phyloP scores from a whole-genome alignment of 441 rosid species.

The Macaranga tanarius region DNA sequence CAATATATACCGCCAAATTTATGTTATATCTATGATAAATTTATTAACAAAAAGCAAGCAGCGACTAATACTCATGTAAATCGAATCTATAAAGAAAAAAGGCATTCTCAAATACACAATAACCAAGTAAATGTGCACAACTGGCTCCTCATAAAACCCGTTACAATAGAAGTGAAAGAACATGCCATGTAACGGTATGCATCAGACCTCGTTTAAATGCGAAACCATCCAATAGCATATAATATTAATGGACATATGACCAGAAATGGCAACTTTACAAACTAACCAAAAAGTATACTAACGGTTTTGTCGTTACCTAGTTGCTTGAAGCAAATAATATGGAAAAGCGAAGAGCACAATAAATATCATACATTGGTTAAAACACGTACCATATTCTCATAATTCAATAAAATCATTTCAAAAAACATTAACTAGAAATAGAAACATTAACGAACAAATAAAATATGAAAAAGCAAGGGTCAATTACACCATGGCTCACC shows the following conservation, averaged over 20 bases:
- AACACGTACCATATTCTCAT: not conserved
- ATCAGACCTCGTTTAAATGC: not conserved
- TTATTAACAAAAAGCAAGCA: not conserved
- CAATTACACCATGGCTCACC: conserved; percentile 40
- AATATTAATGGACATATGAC: not conserved
- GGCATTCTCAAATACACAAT: not conserved
- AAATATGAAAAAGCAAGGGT: conserved; percentile 9
- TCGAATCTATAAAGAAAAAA: not conserved
- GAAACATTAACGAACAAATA: not conserved
- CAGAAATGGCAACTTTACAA: not conserved
- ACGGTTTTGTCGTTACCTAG: not conserved
- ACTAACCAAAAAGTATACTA: not conserved
- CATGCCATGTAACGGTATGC: not conserved
- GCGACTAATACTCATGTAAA: not conserved
- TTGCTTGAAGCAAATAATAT: not conserved
- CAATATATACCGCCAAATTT: not conserved
- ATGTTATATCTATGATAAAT: not conserved
- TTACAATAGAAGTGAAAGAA: not conserved
- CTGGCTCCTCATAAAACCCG: not conserved
- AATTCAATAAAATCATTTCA: conserved; percentile 2
- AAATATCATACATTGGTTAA: not conserved
- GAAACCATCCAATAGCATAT: conserved; percentile 6
- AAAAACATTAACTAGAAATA: not conserved
- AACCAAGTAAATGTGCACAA: not conserved
- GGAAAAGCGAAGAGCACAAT: too few relatives aligned